phyloP scores from a whole-genome alignment of 352 stramenopile species.

The Phytophthora citrophthora region DNA sequence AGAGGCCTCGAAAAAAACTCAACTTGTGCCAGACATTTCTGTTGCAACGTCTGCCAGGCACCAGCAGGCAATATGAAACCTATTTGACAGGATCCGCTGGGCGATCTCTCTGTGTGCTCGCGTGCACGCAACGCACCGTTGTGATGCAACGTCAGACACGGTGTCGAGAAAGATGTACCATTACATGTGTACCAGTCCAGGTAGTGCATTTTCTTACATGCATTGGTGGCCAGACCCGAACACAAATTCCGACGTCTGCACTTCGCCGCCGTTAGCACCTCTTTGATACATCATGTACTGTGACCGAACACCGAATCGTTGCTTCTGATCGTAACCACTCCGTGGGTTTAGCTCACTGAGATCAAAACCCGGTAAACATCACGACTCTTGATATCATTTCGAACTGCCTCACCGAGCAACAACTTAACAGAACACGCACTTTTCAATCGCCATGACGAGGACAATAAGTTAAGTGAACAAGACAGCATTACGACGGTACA shows the following conservation, averaged over 20 bases:
- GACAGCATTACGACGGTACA: too few species aligned
- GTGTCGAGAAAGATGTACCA: too few species aligned
- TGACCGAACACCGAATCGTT: conserved; percentile 8
- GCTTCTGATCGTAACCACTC: background rate
- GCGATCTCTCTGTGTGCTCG: background rate
- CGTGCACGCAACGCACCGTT: background rate
- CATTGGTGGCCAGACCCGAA: background rate
- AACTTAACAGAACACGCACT: too few species aligned
- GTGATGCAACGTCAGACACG: conserved; percentile 7
- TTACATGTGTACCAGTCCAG: too few species aligned
- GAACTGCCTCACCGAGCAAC: too few species aligned
- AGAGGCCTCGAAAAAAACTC: background rate
- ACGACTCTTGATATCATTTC: too few species aligned
- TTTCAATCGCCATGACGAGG: too few species aligned
- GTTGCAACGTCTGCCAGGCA: background rate
- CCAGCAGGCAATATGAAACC: conserved; percentile 1
- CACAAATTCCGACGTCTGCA: background rate
- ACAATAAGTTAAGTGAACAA: too few species aligned
- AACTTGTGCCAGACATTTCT: background rate
- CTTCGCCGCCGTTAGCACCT: background rate
- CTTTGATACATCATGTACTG: too few species aligned
- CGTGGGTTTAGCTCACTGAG: background rate
- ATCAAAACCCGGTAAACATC: background rate
- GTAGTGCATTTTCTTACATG: too few species aligned
- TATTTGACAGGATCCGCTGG: background rate